phyloP scores from a whole-genome alignment of 345 rosid genomes.

The Aurinia saxatilis region DNA sequence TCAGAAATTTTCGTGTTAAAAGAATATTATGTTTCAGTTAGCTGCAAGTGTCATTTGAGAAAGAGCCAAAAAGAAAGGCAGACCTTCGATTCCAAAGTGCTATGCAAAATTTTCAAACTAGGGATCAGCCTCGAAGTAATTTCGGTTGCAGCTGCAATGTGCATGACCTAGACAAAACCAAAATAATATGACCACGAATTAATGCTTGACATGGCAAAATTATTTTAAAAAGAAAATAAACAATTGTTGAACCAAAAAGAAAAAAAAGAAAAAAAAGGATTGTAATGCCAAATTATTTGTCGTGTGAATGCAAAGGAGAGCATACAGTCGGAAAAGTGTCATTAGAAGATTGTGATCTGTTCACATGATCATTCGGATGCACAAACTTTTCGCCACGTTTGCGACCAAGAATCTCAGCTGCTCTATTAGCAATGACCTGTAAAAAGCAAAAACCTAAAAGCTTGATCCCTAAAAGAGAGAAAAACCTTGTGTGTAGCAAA shows the following conservation, averaged over 20 bases:
- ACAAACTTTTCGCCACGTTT: slow-evolving; percentile 81
- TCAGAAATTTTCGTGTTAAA: not conserved
- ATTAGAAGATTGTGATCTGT: slow-evolving; percentile 91
- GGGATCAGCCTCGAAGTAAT: slow-evolving; percentile 80
- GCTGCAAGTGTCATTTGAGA: not conserved
- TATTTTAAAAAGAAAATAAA: too few species aligned
- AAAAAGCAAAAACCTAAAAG: not conserved
- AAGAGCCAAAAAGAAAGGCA: slow-evolving; percentile 13
- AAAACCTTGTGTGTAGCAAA: not conserved
- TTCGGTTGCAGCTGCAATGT: slow-evolving; percentile 91
- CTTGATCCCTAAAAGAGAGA: not conserved
- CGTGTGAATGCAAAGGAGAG: too few species aligned
- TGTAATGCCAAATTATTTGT: too few species aligned
- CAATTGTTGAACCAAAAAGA: too few species aligned
- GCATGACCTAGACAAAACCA: slow-evolving; percentile 68
- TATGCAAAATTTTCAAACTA: slow-evolving; percentile 56
- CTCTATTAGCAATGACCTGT: slow-evolving; percentile 96
- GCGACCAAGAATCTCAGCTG: slow-evolving; percentile 92
- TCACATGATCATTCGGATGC: slow-evolving; percentile 98
- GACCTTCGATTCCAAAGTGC: slow-evolving; percentile 78
- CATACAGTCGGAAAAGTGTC: slow-evolving; percentile 97
- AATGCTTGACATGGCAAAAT: not conserved
- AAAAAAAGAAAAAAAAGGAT: too few species aligned
- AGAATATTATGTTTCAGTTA: not conserved
- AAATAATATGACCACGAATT: not conserved